Base-by-base conservation (phyloP, 176 grass and related monocot species). In the Urochloa ruziziensis region DNA sequence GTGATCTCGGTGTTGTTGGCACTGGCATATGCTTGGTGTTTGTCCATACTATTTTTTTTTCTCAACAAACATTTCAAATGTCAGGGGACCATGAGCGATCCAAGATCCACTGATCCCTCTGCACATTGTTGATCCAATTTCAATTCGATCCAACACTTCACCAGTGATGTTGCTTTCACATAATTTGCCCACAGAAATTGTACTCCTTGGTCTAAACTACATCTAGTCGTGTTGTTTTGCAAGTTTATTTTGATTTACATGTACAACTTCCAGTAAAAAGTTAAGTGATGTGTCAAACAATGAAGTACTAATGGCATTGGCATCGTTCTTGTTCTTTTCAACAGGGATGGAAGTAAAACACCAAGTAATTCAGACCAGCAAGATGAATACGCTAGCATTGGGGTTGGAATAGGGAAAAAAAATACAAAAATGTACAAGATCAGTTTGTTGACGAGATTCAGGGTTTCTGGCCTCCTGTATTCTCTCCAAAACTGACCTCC, bases 21-120 rank as follows among this genome's bases (percentile, higher is more conserved):
- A 47, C 57, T 83, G 63, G 19, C 24, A 34, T 52, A 60, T 70
- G 62, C 64, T 33, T 77, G 62, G 30, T 70, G 29, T 57, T 25
- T 14, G 13, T 33, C 18, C 25, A 4, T 74, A 80, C 58, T 21
- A 1, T 28, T 67, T 43, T 75, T 67, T 59, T 70, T 18, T 13
- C 21, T 49, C 62, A 77, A 70, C 72, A 66, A 73, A 28, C 42
- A 54, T 74, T 25, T 59, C 72, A 77, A 63, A 77, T 51, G 44
- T 40, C 11, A 71, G 2, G 56, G 65, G 64, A 83, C 62, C 80
- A 83, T 18, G 8, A n/a, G 32, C 36, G 60, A 76, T 49, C 42
- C 74, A 59, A 47, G 47, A 74, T 80, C 23, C 19, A 5, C 36
- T 82, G 56, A 66, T 66, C 39, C 27, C 35, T 44, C 33, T 23